Base-by-base conservation (phyloP, 306 rosid species). In the Dalbergia cultrata region DNA sequence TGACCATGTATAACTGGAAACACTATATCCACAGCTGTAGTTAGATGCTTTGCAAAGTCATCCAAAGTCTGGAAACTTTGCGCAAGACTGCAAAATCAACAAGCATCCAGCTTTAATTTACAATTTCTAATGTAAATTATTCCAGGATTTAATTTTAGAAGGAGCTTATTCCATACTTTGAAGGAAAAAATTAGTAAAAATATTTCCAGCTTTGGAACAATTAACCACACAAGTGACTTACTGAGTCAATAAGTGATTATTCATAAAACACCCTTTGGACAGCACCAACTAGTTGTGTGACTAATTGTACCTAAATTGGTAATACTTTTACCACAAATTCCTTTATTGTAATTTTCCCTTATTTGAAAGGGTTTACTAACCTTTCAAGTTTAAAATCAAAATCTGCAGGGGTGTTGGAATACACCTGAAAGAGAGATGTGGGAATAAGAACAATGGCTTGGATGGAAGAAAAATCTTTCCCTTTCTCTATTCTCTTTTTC, bases 381-480 rank as follows among this genome's bases (percentile, higher is more conserved):
- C 95, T 91, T 87, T 88, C 95, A 53, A 95, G 91, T 89, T 95
- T 95, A 88, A 92, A 95, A 88, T 95, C 99, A 86, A 95, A 95
- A 85, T 95, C 99, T 8, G 97, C 90, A 0, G 99, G 99, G 34
- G 99, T 95, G 88, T 95, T 95, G 43, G 99, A 95, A 87, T 95
- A 95, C 39, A 93, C 83, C 99, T 95, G 86, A 49, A 53, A 76
- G 60, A 43, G 74, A 37, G 18, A 81, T 56, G 37, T 8, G 41
- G 34, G 74, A 76, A 84, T 79, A 49, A 75, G 68, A 70, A 78
- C 8, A 56, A 57, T n/a, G 47, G 5, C 67, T 68, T 68, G 22
- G 31, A 79, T 26, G 43, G 31, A 11, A 56, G 57, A 82, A 59
- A 52, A 63, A 63, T 17, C 13, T 19, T 70, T 76, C 10, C 21